Conservation (phyloP, 23 red algal species). For the Gracilaria gracilis region DNA sequence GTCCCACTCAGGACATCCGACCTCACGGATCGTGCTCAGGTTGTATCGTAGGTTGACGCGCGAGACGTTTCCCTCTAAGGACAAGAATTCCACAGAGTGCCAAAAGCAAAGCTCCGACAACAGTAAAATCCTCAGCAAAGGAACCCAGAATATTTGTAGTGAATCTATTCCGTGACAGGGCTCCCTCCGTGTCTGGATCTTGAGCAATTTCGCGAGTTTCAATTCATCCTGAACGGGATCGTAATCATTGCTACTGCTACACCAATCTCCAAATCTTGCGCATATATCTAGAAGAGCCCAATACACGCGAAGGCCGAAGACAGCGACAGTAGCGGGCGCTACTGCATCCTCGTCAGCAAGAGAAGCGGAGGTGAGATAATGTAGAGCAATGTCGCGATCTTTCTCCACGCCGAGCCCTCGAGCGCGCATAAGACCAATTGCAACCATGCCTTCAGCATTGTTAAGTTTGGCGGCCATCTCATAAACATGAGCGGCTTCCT, state of each 20-base stretch:
- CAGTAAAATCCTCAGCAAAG: slow-evolving; percentile 35
- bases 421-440: slow-evolving; percentile 81
- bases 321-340: slow-evolving; percentile 39
- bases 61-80: slow-evolving; percentile 64
- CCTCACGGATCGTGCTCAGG: not conserved
- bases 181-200: not conserved
- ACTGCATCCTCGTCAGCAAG: not conserved
- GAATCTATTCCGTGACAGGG: not conserved
- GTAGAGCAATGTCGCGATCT: slow-evolving; percentile 37
- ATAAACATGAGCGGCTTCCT: slow-evolving; percentile 57
- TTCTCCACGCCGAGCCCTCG: slow-evolving; percentile 59
- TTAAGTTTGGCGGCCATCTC: slow-evolving; percentile 40
- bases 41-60: slow-evolving; percentile 23
- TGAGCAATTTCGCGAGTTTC: not conserved
- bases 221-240: not conserved
- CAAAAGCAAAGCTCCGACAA: slow-evolving; percentile 56
- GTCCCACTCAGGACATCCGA: not conserved
- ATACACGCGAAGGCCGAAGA: slow-evolving; percentile 31
- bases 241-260: not conserved
- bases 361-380: slow-evolving; percentile 11
- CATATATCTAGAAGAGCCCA: slow-evolving; percentile 25
- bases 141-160: not conserved
- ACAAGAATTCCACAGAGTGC: slow-evolving; percentile 50
- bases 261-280: slow-evolving; percentile 18
- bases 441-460: slow-evolving; percentile 75